Conservation (phyloP, 2,329 filamentous ascomycete species). For the Orbilia brochopaga region DNA sequence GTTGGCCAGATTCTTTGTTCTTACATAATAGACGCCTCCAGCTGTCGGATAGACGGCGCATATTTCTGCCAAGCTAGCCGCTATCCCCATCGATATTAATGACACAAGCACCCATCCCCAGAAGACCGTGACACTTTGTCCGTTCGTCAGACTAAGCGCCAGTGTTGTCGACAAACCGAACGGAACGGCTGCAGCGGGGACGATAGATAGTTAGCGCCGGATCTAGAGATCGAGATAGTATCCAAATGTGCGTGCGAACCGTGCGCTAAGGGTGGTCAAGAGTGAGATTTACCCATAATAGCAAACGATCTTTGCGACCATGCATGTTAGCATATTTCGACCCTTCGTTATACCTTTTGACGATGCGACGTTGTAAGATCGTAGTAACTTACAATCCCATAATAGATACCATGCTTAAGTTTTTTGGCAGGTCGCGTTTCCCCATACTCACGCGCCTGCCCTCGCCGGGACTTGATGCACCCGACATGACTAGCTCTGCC, state of each 20-base stretch:
- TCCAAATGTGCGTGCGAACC: not conserved
- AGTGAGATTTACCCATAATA: constrained; percentile 66
- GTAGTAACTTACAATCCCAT: constrained; percentile 64
- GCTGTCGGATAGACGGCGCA: constrained; percentile 72
- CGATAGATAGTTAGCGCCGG: not conserved
- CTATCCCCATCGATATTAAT: constrained; percentile 68
- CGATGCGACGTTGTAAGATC: too few relatives aligned
- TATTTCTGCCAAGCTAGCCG: constrained; percentile 72
- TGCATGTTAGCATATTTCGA: not conserved
- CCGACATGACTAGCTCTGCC: constrained; percentile 14
- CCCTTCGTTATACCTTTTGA: too few relatives aligned
- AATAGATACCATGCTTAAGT: constrained; percentile 72
- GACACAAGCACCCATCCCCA: constrained; percentile 74
- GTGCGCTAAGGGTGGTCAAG: not conserved
- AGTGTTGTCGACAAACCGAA: constrained; percentile 73
- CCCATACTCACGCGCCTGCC: constrained; percentile 30
- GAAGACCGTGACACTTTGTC: constrained; percentile 71
- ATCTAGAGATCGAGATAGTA: not conserved
- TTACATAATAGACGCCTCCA: constrained; percentile 70
- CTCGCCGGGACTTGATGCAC: constrained; percentile 34
- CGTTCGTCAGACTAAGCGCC: constrained; percentile 71
- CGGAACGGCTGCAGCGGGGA: constrained; percentile 61
- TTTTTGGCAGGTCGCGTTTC: constrained; percentile 66
- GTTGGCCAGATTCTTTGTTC: not conserved
- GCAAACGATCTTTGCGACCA: constrained; percentile 67